Conservation (phyloP, 352 stramenopile genomes). For the Peronospora farinosa region DNA sequence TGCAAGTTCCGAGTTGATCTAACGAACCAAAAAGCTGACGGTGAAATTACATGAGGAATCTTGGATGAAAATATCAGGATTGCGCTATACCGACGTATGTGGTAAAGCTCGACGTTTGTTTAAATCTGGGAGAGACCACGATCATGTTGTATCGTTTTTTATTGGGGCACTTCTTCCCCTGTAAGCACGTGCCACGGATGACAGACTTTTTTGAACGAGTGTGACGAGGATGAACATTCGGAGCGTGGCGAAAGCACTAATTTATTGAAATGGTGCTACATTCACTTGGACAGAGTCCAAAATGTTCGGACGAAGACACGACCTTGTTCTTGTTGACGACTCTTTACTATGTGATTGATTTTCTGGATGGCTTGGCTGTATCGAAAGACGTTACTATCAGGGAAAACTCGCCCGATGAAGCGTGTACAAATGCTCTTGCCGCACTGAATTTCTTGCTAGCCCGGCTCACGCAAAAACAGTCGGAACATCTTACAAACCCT, state of each 20-base stretch:
- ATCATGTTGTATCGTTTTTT: slow-evolving; percentile 36
- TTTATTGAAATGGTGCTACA: slow-evolving; percentile 40
- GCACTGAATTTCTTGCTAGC: slow-evolving; percentile 33
- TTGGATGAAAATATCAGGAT: slow-evolving; percentile 43
- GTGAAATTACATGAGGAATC: slow-evolving; percentile 32
- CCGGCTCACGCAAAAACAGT: slow-evolving; percentile 21
- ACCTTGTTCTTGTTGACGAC: slow-evolving; percentile 36
- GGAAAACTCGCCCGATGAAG: slow-evolving; percentile 26
- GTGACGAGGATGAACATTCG: slow-evolving; percentile 24
- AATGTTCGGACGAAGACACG: slow-evolving; percentile 27
- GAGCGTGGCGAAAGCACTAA: slow-evolving; percentile 7
- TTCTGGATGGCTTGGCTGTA: slow-evolving; percentile 28
- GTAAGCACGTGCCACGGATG: slow-evolving; percentile 37
- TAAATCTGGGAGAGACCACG: slow-evolving; percentile 27
- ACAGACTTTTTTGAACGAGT: slow-evolving; percentile 51
- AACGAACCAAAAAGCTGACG: slow-evolving; percentile 40
- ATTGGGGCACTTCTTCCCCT: slow-evolving; percentile 50
- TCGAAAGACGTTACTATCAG: slow-evolving; percentile 11
- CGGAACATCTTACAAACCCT: slow-evolving; percentile 7
- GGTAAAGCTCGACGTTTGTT: slow-evolving; percentile 42
- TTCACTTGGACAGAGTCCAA: slow-evolving; percentile 33
- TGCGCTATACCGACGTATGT: slow-evolving; percentile 55
- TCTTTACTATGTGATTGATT: slow-evolving; percentile 35
- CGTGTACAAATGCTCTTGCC: slow-evolving; percentile 32
- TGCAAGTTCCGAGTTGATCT: slow-evolving; percentile 23